Conservation (phyloP, 129 eudicot genomes). For the Solidago caesia region DNA sequence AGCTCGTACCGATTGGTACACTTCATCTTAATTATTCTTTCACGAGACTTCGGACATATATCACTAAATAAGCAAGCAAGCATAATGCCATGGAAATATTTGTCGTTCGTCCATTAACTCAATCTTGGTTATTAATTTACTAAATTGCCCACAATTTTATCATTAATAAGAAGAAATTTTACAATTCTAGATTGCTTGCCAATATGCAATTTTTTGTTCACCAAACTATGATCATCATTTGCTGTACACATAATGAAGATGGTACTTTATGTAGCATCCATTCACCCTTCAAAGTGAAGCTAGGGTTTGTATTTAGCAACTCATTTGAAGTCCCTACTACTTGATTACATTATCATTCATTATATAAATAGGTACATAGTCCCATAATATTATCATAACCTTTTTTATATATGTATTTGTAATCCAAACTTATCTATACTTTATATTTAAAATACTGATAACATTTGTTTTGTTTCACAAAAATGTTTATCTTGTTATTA, state of each 20-base stretch:
- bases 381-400: not conserved
- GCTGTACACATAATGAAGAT: constrained; percentile 33
- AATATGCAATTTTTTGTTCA: constrained; percentile 28
- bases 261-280: constrained; percentile 38
- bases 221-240: constrained; percentile 35
- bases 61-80: not conserved
- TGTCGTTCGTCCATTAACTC: not conserved
- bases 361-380: constrained; percentile 13
- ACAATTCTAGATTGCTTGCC: constrained; percentile 9
- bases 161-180: not conserved
- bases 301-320: constrained; percentile 32
- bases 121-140: not conserved
- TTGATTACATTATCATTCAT: constrained; percentile 36
- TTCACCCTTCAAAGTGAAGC: constrained; percentile 43
- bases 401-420: no score
- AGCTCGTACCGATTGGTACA: no score
- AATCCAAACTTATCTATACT: not conserved
- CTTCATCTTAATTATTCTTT: not conserved
- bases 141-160: not conserved
- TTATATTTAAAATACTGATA: not conserved
- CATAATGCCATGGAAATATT: not conserved
- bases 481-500: not conserved
- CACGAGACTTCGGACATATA: not conserved
- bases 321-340: constrained; percentile 31
- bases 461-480: not conserved